These are phyloP conservation scores for Cryoendolithus antarcticus DNA, from an alignment of 2,329 filamentous ascomycete species.

Conservation along the genomic window DNA sequence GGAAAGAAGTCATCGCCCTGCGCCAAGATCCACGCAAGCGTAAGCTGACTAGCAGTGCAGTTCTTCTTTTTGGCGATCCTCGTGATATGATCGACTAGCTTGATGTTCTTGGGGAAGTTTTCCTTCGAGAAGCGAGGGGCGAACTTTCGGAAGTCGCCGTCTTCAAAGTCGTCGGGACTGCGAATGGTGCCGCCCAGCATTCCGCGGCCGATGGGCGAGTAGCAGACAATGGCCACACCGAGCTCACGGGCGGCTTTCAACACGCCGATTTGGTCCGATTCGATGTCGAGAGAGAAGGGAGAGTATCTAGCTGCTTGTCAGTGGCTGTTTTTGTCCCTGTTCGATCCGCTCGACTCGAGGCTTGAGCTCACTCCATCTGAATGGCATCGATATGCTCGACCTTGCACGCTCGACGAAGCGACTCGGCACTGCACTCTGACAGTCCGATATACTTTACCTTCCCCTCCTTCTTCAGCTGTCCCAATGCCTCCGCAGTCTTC, in stretches of 20 bases:
- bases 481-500: conserved; percentile 38
- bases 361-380: conserved; percentile 36
- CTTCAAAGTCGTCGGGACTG: conserved; percentile 35
- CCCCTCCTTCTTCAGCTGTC: conserved; percentile 37
- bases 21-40: conserved; percentile 50
- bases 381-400: conserved; percentile 40
- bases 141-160: conserved; percentile 35
- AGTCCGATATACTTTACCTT: conserved; percentile 48
- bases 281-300: conserved; percentile 46
- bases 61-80: conserved; percentile 42
- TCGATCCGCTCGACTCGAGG: not conserved
- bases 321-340: not conserved
- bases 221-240: conserved; percentile 44
- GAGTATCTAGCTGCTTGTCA: conserved; percentile 25
- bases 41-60: conserved; percentile 44
- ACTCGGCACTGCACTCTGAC: conserved; percentile 38
- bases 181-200: conserved; percentile 42
- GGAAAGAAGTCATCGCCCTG: conserved; percentile 48
- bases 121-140: conserved; percentile 40
- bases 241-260: conserved; percentile 46
- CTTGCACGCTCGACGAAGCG: conserved; percentile 39
- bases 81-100: conserved; percentile 39
- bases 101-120: conserved; percentile 45
- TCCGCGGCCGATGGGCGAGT: conserved; percentile 48
- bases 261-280: conserved; percentile 37